phyloP scores from a whole-genome alignment of 139 green algal genomes.

The Tetradesmus lagerheimii region DNA sequence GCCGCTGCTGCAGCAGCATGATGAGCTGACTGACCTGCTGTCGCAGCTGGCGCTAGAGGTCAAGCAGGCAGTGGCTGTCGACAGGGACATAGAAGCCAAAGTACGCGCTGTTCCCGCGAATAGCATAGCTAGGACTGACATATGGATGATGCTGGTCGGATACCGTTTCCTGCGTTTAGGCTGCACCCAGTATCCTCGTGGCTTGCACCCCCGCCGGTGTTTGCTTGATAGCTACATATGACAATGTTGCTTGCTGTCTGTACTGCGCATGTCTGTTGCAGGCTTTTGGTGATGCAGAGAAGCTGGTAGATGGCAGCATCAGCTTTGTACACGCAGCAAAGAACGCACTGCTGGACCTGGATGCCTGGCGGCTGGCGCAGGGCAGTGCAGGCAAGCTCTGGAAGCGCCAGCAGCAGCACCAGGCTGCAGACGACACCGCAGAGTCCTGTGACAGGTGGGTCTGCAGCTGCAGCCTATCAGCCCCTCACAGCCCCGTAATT shows the following conservation, averaged over 20 bases:
- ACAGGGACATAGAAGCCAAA: slow-evolving; percentile 33
- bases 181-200: too few species aligned
- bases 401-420: slow-evolving; percentile 16
- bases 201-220: too few species aligned
- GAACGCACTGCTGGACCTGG: slow-evolving; percentile 19
- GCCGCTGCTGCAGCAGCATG: slow-evolving; percentile 44
- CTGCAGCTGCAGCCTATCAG: too few species aligned
- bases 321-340: slow-evolving; percentile 16
- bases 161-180: too few species aligned
- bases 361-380: slow-evolving; percentile 34
- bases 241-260: background rate
- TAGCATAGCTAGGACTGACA: too few species aligned
- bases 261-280: background rate
- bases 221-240: too few species aligned
- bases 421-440: background rate
- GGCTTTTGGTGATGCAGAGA: slow-evolving; percentile 7
- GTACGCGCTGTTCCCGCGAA: too few species aligned
- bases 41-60: slow-evolving; percentile 43
- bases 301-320: slow-evolving; percentile 33
- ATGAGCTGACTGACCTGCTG: slow-evolving; percentile 44
- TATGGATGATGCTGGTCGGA: too few species aligned
- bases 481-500: too few species aligned
- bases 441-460: slow-evolving; percentile 1
- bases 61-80: slow-evolving; percentile 34
- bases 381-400: background rate